Conservation (phyloP, 2,329 filamentous ascomycete genomes). For the Aspergillus bombycis region DNA sequence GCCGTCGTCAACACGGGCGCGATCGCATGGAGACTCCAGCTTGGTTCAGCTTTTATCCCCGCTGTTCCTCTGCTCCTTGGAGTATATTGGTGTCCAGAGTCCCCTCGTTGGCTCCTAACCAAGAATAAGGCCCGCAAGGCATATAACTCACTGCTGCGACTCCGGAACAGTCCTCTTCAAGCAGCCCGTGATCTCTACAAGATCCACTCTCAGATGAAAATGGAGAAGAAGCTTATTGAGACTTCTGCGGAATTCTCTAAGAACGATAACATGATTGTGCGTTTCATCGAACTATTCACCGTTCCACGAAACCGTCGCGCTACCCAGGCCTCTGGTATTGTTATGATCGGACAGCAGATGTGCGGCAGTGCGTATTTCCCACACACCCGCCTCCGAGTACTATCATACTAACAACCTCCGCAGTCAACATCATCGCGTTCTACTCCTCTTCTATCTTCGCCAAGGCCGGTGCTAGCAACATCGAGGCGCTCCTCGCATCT, state of each 20-base stretch:
- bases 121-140: conserved; percentile 65
- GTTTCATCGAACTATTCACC: conserved; percentile 59
- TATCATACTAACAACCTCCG: not conserved
- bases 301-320: conserved; percentile 59
- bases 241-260: conserved; percentile 31
- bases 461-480: conserved; percentile 59
- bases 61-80: conserved; percentile 62
- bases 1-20: conserved; percentile 62
- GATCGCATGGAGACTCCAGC: conserved; percentile 66
- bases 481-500: conserved; percentile 64
- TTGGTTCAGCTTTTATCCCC: conserved; percentile 67
- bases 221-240: conserved; percentile 41
- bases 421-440: conserved; percentile 73
- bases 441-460: conserved; percentile 65
- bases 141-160: conserved; percentile 59
- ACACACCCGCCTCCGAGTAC: not conserved
- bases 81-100: conserved; percentile 66
- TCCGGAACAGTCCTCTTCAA: conserved; percentile 63
- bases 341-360: conserved; percentile 80
- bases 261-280: conserved; percentile 60
- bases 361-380: conserved; percentile 51
- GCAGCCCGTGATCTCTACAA: conserved; percentile 67
- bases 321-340: conserved; percentile 73
- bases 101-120: conserved; percentile 69
- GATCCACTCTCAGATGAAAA: conserved; percentile 56